These are phyloP conservation scores for Carex littledalei DNA, from an alignment of 176 grass and related monocot genomes.

Conservation along the genomic window DNA sequence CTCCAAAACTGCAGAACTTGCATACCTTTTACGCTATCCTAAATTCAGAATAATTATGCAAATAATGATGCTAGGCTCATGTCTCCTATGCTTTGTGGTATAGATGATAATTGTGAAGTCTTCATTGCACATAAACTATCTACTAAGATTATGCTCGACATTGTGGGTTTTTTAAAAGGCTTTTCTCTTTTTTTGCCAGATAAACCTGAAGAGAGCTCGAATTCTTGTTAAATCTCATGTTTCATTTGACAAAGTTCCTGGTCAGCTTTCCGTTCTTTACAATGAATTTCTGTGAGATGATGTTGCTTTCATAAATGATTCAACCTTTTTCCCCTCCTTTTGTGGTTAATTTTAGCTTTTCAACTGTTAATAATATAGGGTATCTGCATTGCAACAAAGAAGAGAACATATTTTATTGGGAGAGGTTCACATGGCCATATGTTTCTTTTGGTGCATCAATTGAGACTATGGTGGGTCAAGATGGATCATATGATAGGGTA, in stretches of 20 bases:
- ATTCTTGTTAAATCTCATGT: slow-evolving; percentile 93
- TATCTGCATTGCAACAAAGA: slow-evolving; percentile 72
- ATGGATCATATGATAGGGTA: slow-evolving; percentile 53
- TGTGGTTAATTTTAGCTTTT: not conserved
- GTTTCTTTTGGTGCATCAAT: slow-evolving; percentile 74
- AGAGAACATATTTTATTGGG: slow-evolving; percentile 89
- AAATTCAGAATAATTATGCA: not conserved
- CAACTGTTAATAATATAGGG: slow-evolving; percentile 33
- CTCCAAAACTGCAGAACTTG: not conserved
- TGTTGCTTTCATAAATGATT: not conserved
- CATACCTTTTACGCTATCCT: not conserved
- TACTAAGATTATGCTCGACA: not conserved
- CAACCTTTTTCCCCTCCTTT: not conserved
- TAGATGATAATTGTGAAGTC: not conserved
- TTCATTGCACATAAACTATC: slow-evolving; percentile 9
- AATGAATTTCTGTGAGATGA: not conserved
- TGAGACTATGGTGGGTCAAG: slow-evolving; percentile 54
- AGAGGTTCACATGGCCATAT: slow-evolving; percentile 63
- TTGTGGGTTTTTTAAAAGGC: not conserved
- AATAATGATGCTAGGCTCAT: not conserved
- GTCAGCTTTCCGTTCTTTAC: slow-evolving; percentile 39
- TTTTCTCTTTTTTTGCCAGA: slow-evolving; percentile 34
- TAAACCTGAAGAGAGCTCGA: slow-evolving; percentile 83
- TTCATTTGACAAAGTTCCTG: slow-evolving; percentile 60
- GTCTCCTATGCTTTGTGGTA: not conserved